Evolutionary conservation across 164 flowering plant genomes (phyloP), one percentile per base, ranked within the genome.

Genomic region (Stephania cephalantha): DNA sequence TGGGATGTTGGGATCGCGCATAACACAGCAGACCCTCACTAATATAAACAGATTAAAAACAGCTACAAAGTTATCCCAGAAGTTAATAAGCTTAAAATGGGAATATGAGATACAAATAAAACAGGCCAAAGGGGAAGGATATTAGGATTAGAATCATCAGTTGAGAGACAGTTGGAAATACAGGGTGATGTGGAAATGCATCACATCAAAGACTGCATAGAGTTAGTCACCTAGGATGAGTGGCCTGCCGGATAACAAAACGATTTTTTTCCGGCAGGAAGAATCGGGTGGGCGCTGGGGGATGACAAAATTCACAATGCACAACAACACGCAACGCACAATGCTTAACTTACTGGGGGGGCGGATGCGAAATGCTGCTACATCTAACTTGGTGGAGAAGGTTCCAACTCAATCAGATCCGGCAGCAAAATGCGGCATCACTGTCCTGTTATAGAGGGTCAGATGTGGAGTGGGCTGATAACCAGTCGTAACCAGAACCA

Each of bases 391-490:
- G 66, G 66, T 61, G 61, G 22, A 44, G 55, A 42, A 44, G 55
- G 25, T 55, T 35, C 69, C 44, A 64, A 66, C 11, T 64, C 46
- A 52, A 31, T n/a, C 25, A 44, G 68, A 58, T 69, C 20, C 8
- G 17, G 75, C 65, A 25, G 58, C 9, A 44, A 17, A 68, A 15
- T 35, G 52, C 13, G 35, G 71, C 68, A 75, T 71, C 18, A 10
- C 10, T 31, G n/a, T 70, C 69, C 55, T 50, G 12, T 50, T 67
- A 76, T 71, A 64, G n/a, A 29, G 42, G 46, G 63, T 85, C 80
- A 87, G 74, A 79, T 89, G 73, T 81, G 84, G 55, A 90, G 88
- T 42, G 87, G 81, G 55, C 91, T 86, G 71, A 85, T 74, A 53
- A 84, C 85, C 58, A 86, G 52, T 89, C 94, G 71, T 79, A 79